Evolutionary conservation across 176 grass and related monocot species (phyloP), one percentile per base, ranked within the genome.

Genomic region (Saccharum spontaneum): DNA sequence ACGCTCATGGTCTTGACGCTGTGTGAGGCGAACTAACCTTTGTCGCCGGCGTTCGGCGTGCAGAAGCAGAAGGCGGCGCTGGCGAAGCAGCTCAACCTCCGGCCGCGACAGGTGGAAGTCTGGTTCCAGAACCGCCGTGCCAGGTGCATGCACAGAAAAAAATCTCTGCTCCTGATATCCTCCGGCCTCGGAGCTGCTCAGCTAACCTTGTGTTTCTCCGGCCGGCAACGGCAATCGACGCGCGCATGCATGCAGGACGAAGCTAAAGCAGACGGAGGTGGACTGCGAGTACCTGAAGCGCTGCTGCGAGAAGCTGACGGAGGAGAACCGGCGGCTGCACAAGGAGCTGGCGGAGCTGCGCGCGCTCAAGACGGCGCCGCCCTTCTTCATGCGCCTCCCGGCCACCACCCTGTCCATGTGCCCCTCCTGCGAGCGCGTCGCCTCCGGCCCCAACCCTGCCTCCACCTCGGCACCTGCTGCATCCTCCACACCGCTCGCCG

Each of bases 331-430:
- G 41, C 88, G 94, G 59, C 90, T 94, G 43, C 92, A 94, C n/a
- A 97, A 97, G 89, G 92, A 97, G 81, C 66, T 97, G 36, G 85
- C 94, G 7, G 92, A 97, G 76, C 87, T 97, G 45, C 85, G 92
- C 11, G 86, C 88, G 7, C 89, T 98, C 55, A 95, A 98, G 90
- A 89, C 87, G 15, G 77, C 83, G 68, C 81, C 88, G 38, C 93
- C 91, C 1, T 98, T 98, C 86, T 95, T 86, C 89, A 92, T 89
- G 93, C 89, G 92, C 84, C 88, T 95, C 57, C 95, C 95, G 0
- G 95, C 95, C 6, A 98, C 95, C 9, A 98, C 95, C 7, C 87
- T 98, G 73, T 98, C 93, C 72, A 98, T 98, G 95, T 98, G 95
- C 60, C 91, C 95, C 5, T 98, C 95, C 31, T 98, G 95, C 70